Base-by-base conservation (phyloP, 768 basidiomycete genomes). In the Mycena polygramma region DNA sequence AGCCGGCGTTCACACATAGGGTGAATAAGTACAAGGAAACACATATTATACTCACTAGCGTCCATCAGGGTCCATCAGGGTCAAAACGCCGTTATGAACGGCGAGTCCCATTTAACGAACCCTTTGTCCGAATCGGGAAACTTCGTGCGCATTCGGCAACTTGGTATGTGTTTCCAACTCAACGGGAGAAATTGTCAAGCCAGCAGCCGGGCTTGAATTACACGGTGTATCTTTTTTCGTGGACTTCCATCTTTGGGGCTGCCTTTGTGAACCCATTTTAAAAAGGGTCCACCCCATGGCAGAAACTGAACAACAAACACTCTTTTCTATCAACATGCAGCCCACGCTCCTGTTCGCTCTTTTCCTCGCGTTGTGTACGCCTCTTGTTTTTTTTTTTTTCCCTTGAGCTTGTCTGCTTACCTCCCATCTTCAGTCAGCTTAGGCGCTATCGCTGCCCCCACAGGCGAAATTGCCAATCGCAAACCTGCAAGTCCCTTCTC, bases 251-350 rank as follows among this genome's bases (percentile, higher is more conserved):
- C 37, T 39, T 19, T 39, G 54, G 54, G 36, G 37, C 35, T 37
- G 37, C 54, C 36, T 22, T 57, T 57, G 54, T 57, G 14, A 30
- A 52, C 24, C 14, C 2, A 8, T 30, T 43, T 13, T 43, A 43
- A 43, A 43, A 43, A 30, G 30, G 41, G 41, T 43, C 10, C 41
- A 43, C 4, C 2, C 20, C 48, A 49, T 5, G 15, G 13, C 26
- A 26, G 15, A 52, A 14, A 24, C 51, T 52, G 22, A 52, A 24
- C 54, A 36, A 15, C 37, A 30, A 6, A 6, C 36, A 37, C 26
- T 39, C 53, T 35, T 54, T 57, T 20, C 36, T 20, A 19, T 19
- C 35, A 57, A 10, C 35, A 57, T 57, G 54, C 54, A 57, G 54
- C 37, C n/a, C 54, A 39, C 19, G 17, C 11, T 57, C 30, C 17